A percentile compares a stretch with the other conserved stretches of the same genome.
phyloP scores from a whole-genome alignment of 257 asterid species.

The Catharanthus roseus region DNA sequence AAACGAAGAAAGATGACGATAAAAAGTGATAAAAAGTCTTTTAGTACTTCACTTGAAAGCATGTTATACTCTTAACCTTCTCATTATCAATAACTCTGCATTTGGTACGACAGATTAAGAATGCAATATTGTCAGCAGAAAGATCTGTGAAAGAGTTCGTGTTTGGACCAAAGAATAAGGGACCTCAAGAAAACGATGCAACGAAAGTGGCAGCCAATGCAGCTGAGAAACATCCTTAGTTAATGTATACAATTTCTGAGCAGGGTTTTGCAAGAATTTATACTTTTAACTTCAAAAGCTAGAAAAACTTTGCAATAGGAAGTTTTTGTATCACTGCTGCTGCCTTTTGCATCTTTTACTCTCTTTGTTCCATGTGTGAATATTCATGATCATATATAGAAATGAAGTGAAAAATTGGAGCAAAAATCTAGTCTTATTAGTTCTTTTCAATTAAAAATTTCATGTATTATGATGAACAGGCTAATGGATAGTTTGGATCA shows the following conservation, averaged over 20 bases:
- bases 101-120: conserved; percentile 52
- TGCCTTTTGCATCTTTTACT: neutral
- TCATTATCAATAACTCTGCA: conserved; percentile 12
- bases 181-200: conserved; percentile 28
- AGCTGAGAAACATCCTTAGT: conserved; percentile 43
- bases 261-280: conserved; percentile 2
- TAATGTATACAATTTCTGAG: neutral
- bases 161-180: conserved; percentile 47
- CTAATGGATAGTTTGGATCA: too few species aligned
- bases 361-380: neutral
- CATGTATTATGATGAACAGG: too few species aligned
- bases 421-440: neutral
- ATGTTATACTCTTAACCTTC: neutral
- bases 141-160: conserved; percentile 56
- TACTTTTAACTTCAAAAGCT: neutral
- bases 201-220: conserved; percentile 35
- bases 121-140: conserved; percentile 53
- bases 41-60: neutral
- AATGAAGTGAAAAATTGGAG: neutral
- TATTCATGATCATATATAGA: neutral
- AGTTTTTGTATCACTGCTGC: conserved; percentile 11
- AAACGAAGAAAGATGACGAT: neutral
- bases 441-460: neutral
- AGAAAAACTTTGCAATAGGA: too few species aligned
- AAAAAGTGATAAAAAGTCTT: neutral